Evolutionary conservation across 2,329 filamentous ascomycete species (phyloP).

Genomic region (Neopestalotiopsis rosae): DNA sequence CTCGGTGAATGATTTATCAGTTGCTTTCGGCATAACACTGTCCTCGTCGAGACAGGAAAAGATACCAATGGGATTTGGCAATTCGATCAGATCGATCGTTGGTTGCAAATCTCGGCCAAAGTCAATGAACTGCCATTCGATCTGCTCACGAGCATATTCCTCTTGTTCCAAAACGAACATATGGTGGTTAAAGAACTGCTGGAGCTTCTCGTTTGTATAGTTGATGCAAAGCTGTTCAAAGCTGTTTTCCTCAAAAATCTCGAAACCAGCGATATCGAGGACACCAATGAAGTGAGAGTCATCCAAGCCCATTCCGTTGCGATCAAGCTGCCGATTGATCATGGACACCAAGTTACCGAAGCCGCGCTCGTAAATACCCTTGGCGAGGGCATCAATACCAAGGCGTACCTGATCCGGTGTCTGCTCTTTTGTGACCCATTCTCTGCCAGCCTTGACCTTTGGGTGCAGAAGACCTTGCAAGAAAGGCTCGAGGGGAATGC

Average conservation of each 20-base stretch:
- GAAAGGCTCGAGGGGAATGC: constrained; percentile 84
- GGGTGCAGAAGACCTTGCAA: constrained; percentile 89
- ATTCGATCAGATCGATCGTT: constrained; percentile 95
- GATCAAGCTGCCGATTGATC: constrained; percentile 91
- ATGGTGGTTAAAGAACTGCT: constrained; percentile 99
- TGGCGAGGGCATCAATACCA: constrained; percentile 87
- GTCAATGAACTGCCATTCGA: constrained; percentile 99
- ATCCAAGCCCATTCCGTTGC: constrained; percentile 80
- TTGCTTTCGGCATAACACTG: constrained; percentile 98
- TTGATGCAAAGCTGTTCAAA: constrained; percentile 99
- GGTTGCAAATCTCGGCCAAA: constrained; percentile 97
- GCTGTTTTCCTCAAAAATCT: constrained; percentile 98
- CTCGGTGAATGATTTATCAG: constrained; percentile 95
- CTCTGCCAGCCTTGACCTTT: constrained; percentile 90
- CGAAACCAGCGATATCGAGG: constrained; percentile 97
- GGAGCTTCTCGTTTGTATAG: constrained; percentile 98
- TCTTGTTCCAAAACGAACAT: constrained; percentile 99
- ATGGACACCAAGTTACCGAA: constrained; percentile 91
- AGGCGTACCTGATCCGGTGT: constrained; percentile 95
- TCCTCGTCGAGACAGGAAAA: constrained; percentile 98
- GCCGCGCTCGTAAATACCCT: constrained; percentile 96
- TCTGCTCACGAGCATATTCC: constrained; percentile 95
- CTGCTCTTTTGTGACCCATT: constrained; percentile 99
- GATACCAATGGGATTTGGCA: constrained; percentile 96
- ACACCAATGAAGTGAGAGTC: constrained; percentile 97